These are phyloP conservation scores for Yamadazyma dendronema DNA, from an alignment of 1,139 yeast species.

Conservation along the genomic window DNA sequence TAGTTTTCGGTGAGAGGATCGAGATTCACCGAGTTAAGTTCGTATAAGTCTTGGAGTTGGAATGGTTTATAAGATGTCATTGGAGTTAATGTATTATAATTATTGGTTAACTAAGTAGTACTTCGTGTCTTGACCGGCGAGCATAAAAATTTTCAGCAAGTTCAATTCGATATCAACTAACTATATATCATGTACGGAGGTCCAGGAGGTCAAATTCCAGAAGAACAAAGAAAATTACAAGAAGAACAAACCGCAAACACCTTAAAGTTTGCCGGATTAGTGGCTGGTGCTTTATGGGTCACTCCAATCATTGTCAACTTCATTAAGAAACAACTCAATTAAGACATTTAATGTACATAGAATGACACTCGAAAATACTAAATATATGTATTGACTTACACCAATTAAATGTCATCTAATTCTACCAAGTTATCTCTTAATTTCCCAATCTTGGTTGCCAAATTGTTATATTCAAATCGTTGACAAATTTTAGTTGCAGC, in stretches of 20 bases:
- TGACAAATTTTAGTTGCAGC: conserved; percentile 87
- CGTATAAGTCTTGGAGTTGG: conserved; percentile 78
- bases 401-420: conserved; percentile 16
- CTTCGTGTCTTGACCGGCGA: conserved; percentile 6
- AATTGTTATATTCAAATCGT: conserved; percentile 62
- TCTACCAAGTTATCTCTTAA: conserved; percentile 54
- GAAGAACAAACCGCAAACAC: conserved; percentile 68
- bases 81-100: too few species aligned
- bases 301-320: conserved; percentile 66
- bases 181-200: conserved; percentile 69
- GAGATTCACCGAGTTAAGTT: conserved; percentile 70
- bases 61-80: conserved; percentile 87
- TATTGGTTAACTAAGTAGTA: neutral
- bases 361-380: neutral
- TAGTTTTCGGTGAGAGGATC: conserved; percentile 92
- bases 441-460: conserved; percentile 68
- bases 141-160: neutral
- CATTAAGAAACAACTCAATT: conserved; percentile 54
- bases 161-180: conserved; percentile 1
- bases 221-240: conserved; percentile 75
- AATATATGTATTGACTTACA: neutral
- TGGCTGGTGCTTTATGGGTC: conserved; percentile 80
- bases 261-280: conserved; percentile 61
- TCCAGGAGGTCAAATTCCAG: conserved; percentile 61
- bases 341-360: neutral